Conservation (phyloP, 2,329 filamentous ascomycete genomes). For the Knoxdaviesia proteae region DNA sequence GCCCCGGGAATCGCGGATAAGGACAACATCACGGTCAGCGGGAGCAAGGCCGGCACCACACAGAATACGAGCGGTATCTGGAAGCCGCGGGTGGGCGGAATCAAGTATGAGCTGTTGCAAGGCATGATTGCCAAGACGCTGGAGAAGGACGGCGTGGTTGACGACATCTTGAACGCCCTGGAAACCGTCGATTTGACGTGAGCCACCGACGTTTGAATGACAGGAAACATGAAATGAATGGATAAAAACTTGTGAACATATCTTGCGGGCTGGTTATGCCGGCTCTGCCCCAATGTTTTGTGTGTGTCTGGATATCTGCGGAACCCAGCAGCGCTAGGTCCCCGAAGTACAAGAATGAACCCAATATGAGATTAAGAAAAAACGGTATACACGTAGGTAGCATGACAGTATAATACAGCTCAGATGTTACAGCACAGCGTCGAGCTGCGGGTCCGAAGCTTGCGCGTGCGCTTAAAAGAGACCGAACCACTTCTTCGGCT, state of each 20-base stretch:
- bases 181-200: conserved; percentile 52
- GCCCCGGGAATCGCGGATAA: conserved; percentile 48
- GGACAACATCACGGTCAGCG: conserved; percentile 32
- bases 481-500: conserved; percentile 4
- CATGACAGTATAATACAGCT: no score
- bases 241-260: no score
- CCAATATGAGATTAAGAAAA: no score
- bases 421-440: no score
- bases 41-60: conserved; percentile 18
- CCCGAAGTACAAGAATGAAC: no score
- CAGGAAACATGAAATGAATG: no score
- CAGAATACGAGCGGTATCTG: conserved; percentile 45
- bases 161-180: conserved; percentile 68
- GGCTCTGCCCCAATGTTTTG: no score
- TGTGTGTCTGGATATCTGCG: no score
- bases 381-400: no score
- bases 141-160: conserved; percentile 57
- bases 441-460: no score
- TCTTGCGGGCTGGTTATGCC: no score
- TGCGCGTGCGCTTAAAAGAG: conserved; percentile 1
- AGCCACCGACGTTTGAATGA: background rate
- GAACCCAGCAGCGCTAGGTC: no score
- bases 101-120: conserved; percentile 52
- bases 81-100: conserved; percentile 67
- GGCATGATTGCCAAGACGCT: conserved; percentile 59